These are phyloP conservation scores for Pisolithus tinctorius DNA, from an alignment of 768 basidiomycete genomes.

Conservation along the genomic window DNA sequence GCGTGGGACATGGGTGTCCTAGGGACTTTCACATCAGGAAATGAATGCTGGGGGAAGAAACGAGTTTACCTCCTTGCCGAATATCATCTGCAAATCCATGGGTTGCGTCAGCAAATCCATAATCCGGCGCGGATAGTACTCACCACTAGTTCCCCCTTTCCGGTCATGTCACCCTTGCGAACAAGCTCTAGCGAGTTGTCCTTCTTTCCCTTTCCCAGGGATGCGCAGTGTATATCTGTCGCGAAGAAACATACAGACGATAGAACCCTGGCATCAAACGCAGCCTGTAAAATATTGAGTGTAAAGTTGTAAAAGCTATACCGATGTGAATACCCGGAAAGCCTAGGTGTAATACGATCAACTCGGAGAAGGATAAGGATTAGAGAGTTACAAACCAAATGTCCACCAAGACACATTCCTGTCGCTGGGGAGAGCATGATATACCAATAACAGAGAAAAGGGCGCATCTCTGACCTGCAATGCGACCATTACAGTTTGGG, in stretches of 20 bases:
- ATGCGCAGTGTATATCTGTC: slow-evolving; percentile 86
- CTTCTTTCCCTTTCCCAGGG: slow-evolving; percentile 76
- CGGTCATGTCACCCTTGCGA: slow-evolving; percentile 63
- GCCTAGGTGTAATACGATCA: slow-evolving; percentile 29
- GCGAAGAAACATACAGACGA: slow-evolving; percentile 92
- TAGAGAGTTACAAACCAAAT: slow-evolving; percentile 48
- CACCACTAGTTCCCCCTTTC: slow-evolving; percentile 81
- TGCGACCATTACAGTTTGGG: slow-evolving; percentile 84
- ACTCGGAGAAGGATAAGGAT: not conserved
- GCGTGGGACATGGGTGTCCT: slow-evolving; percentile 93
- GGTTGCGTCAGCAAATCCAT: not conserved
- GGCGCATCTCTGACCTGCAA: slow-evolving; percentile 51
- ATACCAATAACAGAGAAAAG: not conserved
- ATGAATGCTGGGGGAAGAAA: not conserved
- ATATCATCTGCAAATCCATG: slow-evolving; percentile 65
- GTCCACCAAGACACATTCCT: slow-evolving; percentile 89
- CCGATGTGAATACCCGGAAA: slow-evolving; percentile 36
- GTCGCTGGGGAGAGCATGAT: slow-evolving; percentile 44
- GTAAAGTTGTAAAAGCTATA: not conserved
- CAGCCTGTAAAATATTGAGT: slow-evolving; percentile 47
- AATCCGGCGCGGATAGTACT: slow-evolving; percentile 18
- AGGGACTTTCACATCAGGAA: slow-evolving; percentile 2
- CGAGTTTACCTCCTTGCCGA: slow-evolving; percentile 76
- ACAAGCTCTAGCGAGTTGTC: slow-evolving; percentile 79
- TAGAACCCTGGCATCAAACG: slow-evolving; percentile 79